These are phyloP conservation scores for Colletotrichum echinochloae DNA, from an alignment of 2,329 filamentous ascomycete species.

Conservation along the genomic window DNA sequence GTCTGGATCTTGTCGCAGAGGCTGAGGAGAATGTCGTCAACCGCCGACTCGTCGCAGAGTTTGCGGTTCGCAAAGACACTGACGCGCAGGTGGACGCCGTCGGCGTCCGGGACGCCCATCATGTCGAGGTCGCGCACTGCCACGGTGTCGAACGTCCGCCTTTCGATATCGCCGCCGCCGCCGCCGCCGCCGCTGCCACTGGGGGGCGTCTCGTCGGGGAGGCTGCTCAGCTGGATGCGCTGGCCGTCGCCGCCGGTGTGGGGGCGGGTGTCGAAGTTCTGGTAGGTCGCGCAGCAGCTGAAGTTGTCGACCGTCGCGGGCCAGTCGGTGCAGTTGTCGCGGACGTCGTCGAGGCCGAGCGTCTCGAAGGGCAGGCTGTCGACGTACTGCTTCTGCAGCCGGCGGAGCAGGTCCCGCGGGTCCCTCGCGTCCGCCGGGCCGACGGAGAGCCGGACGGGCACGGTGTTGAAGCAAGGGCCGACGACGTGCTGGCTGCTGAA, in stretches of 20 bases:
- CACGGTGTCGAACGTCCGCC: background rate
- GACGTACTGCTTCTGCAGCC: slow-evolving; percentile 42
- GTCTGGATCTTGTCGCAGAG: background rate
- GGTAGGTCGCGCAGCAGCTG: slow-evolving; percentile 45
- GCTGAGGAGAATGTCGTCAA: background rate
- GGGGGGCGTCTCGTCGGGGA: background rate
- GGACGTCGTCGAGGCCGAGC: slow-evolving; percentile 41
- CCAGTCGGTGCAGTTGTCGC: slow-evolving; percentile 43
- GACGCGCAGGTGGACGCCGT: background rate
- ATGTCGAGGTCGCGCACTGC: slow-evolving; percentile 3
- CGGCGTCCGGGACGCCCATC: background rate
- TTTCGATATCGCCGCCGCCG: background rate
- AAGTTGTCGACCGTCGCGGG: slow-evolving; percentile 13
- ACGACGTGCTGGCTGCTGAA: slow-evolving; percentile 40
- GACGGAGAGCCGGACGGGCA: slow-evolving; percentile 30
- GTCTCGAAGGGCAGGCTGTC: slow-evolving; percentile 40
- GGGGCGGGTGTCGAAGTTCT: slow-evolving; percentile 12
- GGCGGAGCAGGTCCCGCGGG: slow-evolving; percentile 15
- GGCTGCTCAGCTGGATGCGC: background rate
- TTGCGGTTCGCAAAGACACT: background rate
- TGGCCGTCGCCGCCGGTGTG: background rate
- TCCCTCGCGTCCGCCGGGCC: background rate
- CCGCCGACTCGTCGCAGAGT: background rate
- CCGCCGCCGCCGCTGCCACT: background rate
- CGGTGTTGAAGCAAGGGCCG: slow-evolving; percentile 30